A percentile compares a stretch with the other conserved stretches of the same genome.
phyloP scores from a whole-genome alignment of 179 eudicot species.

The Corrigiola litoralis region DNA sequence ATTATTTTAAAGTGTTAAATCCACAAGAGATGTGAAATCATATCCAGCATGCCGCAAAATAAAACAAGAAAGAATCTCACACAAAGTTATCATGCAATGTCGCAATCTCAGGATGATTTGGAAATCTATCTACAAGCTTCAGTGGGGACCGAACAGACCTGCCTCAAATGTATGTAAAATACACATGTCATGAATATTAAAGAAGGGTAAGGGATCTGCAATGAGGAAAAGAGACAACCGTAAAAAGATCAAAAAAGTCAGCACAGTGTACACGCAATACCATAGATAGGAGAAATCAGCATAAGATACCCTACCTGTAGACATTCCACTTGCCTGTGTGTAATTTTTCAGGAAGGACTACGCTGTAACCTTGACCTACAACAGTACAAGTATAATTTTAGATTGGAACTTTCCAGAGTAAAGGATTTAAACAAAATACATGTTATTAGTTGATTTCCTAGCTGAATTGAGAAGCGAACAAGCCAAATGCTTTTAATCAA shows the following conservation, averaged over 20 bases:
- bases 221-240: neutral
- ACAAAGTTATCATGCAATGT: conserved; percentile 91
- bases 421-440: neutral
- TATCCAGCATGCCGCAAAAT: neutral
- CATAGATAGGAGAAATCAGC: conserved; percentile 1
- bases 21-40: neutral
- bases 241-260: neutral
- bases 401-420: neutral
- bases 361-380: conserved; percentile 77
- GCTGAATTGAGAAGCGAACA: neutral
- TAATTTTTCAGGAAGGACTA: conserved; percentile 90
- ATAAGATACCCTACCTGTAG: conserved; percentile 59
- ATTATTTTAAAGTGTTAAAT: conserved; percentile 3
- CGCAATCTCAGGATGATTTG: conserved; percentile 80
- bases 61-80: conserved; percentile 48
- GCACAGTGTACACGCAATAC: conserved; percentile 18
- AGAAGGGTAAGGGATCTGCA: neutral
- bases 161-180: conserved; percentile 26
- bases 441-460: neutral
- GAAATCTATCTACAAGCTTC: conserved; percentile 63
- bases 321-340: conserved; percentile 97
- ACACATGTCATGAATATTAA: neutral
- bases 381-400: conserved; percentile 12
- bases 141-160: conserved; percentile 81
- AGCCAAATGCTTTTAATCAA: neutral